phyloP scores from a whole-genome alignment of 1,284 basidiomycete genomes.

The Rhodotorula sp. region DNA sequence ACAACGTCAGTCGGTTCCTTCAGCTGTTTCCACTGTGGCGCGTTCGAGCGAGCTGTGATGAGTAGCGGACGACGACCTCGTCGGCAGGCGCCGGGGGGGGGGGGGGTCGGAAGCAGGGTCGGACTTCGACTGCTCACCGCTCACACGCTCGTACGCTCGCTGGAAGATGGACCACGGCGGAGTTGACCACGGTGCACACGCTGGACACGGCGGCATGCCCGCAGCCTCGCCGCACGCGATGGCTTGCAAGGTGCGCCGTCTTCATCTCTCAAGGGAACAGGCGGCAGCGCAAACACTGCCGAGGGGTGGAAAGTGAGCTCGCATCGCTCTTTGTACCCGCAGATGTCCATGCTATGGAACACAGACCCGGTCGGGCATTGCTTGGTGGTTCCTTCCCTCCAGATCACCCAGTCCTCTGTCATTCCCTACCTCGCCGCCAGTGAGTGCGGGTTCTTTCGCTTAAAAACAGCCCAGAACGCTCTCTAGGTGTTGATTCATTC shows the following conservation, averaged over 20 bases:
- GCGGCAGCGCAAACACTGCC: background rate
- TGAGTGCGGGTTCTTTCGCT: background rate
- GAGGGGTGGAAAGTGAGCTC: background rate
- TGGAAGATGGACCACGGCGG: background rate
- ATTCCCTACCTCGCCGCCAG: slow-evolving; percentile 20
- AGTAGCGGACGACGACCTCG: no score
- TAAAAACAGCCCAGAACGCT: background rate
- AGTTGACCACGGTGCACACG: slow-evolving; percentile 16
- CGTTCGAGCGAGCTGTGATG: no score
- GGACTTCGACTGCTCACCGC: background rate
- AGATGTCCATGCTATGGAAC: slow-evolving; percentile 39
- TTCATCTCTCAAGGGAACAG: background rate
- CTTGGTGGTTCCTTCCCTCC: slow-evolving; percentile 31
- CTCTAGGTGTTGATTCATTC: background rate
- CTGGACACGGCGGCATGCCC: background rate
- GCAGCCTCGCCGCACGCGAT: background rate
- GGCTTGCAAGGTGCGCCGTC: slow-evolving; percentile 16
- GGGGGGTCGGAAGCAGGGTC: background rate
- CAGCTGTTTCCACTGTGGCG: no score
- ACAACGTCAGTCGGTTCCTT: no score
- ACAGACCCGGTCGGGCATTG: slow-evolving; percentile 27
- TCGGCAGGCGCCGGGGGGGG: no score
- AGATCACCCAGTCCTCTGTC: slow-evolving; percentile 23
- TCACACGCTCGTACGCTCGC: background rate
- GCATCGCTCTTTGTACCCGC: background rate